phyloP scores from a whole-genome alignment of 192 early-diverging fungal species.

The Chytriomyces hyalinus region DNA sequence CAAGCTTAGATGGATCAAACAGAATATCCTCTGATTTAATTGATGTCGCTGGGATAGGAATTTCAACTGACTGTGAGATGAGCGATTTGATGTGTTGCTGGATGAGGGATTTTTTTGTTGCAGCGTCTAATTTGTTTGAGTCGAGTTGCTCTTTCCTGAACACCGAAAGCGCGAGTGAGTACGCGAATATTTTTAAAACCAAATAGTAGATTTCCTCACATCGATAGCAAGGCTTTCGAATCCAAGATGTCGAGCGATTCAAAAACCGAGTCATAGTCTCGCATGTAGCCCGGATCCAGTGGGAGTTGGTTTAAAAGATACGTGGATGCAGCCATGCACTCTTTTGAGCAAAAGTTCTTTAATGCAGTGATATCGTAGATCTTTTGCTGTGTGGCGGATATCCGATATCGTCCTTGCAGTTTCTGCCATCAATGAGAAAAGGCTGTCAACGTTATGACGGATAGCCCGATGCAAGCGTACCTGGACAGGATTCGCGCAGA shows the following conservation, averaged over 20 bases:
- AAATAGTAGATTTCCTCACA: background rate
- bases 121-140: background rate
- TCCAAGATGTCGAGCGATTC: conserved; percentile 19
- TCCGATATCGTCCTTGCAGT: conserved; percentile 65
- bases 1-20: conserved; percentile 9
- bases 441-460: too few species aligned
- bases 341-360: conserved; percentile 69
- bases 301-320: conserved; percentile 74
- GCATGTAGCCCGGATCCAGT: conserved; percentile 76
- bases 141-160: too few species aligned
- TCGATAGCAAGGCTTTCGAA: background rate
- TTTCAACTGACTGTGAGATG: conserved; percentile 8
- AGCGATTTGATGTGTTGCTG: conserved; percentile 1
- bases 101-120: background rate
- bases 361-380: conserved; percentile 78
- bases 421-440: conserved; percentile 38
- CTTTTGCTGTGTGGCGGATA: conserved; percentile 73
- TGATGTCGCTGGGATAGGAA: background rate
- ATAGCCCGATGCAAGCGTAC: conserved; percentile 34
- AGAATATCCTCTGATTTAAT: background rate
- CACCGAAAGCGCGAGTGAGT: too few species aligned
- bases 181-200: too few species aligned
- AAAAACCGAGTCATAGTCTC: conserved; percentile 39
- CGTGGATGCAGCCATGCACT: conserved; percentile 74
- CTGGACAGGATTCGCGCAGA: conserved; percentile 63